phyloP scores from a whole-genome alignment of 345 rosid genomes.

The Bruguiera gymnorhiza region DNA sequence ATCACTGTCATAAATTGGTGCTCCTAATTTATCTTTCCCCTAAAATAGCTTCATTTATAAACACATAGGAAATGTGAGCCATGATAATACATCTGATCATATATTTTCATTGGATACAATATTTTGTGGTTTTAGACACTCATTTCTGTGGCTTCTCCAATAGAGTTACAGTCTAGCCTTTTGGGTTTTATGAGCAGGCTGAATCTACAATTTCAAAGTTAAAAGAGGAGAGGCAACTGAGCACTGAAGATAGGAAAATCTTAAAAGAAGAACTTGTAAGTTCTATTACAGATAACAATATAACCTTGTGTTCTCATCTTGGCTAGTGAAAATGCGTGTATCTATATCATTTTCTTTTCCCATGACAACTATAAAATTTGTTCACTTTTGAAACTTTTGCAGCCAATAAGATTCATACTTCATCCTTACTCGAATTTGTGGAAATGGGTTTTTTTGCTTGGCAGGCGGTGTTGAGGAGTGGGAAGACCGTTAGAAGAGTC shows the following conservation, averaged over 20 bases:
- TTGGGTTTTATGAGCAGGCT: constrained; percentile 48
- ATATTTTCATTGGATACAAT: not conserved
- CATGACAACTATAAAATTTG: not conserved
- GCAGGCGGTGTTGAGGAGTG: constrained; percentile 50
- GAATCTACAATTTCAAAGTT: constrained; percentile 66
- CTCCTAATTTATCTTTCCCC: too few relatives aligned
- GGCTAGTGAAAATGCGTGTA: not conserved
- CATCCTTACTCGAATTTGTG: too few relatives aligned
- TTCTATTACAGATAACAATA: not conserved
- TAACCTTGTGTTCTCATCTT: not conserved
- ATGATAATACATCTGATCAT: not conserved
- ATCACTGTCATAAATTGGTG: too few relatives aligned
- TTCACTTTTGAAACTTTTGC: not conserved
- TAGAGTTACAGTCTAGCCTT: not conserved
- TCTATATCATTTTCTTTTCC: not conserved
- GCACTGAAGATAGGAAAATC: constrained; percentile 41
- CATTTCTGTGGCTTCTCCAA: not conserved
- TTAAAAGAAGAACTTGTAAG: constrained; percentile 68
- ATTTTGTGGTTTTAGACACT: not conserved
- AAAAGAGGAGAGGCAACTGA: constrained; percentile 50
- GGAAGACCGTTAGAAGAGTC: constrained; percentile 39
- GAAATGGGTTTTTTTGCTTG: not conserved
- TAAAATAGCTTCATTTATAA: too few relatives aligned
- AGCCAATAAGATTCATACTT: too few relatives aligned
- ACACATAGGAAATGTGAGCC: too few relatives aligned